Evolutionary conservation across 768 basidiomycete species (phyloP).

Genomic region (Leccinum longicurvipes): DNA sequence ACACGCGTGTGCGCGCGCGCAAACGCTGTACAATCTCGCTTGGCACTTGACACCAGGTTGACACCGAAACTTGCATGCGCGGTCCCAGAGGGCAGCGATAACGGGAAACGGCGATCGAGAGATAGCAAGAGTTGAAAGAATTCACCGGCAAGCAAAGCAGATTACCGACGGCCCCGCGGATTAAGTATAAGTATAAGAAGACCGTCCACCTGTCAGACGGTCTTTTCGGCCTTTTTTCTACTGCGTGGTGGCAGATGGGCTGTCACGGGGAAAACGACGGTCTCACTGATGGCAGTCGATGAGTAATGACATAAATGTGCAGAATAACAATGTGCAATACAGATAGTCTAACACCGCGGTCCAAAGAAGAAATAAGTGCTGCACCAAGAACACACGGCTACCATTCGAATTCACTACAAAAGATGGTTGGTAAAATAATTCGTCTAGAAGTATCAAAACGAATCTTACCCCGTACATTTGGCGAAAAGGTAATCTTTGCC

Average conservation of each 20-base stretch:
- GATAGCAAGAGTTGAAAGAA: not conserved
- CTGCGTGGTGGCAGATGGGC: conserved; percentile 8
- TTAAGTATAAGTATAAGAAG: not conserved
- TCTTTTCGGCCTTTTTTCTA: not conserved
- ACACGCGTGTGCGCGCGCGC: not conserved
- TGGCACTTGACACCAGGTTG: not conserved
- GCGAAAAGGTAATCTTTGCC: conserved; percentile 97
- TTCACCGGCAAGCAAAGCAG: not conserved
- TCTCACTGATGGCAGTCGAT: conserved; percentile 10
- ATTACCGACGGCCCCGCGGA: not conserved
- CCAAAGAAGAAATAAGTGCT: conserved; percentile 1
- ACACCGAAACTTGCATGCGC: not conserved
- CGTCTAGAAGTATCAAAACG: not conserved
- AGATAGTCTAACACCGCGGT: conserved; percentile 16
- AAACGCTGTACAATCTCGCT: not conserved
- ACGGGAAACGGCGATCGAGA: not conserved
- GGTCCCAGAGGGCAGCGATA: not conserved
- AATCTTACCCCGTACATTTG: conserved; percentile 88
- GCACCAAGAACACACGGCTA: conserved; percentile 19
- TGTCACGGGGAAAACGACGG: conserved; percentile 17
- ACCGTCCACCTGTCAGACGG: not conserved
- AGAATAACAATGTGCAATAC: conserved; percentile 21
- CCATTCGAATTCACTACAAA: conserved; percentile 45
- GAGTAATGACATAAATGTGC: conserved; percentile 25
- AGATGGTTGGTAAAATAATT: not conserved